Base-by-base conservation (phyloP, 805 yeast genomes). In the Ogataea trehalophila region DNA sequence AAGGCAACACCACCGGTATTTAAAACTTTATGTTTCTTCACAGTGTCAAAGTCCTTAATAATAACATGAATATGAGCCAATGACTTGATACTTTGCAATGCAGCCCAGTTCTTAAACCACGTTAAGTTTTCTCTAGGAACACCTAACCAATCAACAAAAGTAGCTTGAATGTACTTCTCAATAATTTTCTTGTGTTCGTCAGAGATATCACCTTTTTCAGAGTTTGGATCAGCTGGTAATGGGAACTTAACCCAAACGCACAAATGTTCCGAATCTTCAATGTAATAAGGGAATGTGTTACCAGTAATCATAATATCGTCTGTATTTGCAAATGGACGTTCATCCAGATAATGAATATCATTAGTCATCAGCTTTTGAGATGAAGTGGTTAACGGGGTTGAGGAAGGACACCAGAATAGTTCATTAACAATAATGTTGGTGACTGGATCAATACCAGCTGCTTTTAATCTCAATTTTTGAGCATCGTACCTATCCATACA, bases 91-190 rank as follows among this genome's bases (percentile, higher is more conserved):
- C 89, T 83, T 60, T 86, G 94, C 37, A 86, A 62, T 6, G 75
- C 71, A 7, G 83, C 76, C 79, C 86, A 85, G 60, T 86, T 86
- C 54, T 85, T 74, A 63, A 85, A 86, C 92, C 92, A 85, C 2
- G 72, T 60, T 39, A 76, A 56, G 37, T 76, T 65, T 4, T 72
- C 67, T 26, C 69, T 57, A 7, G 64, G 57, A 15, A 71, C 59
- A 9, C 72, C 75, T 37, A 79, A 65, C 33, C 67, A 66, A 29
- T 70, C 62, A n/a, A 72, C 66, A 48, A 85, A 76, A 4, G 83
- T 81, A 43, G 65, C 62, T 3, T 68, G 59, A 11, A 85, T 67
- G 47, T 76, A 76, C 20, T 50, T 54, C 42, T 76, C 74, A 9
- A 83, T 77, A 2, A 66, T 48, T 0, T 47, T 51, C 48, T 77